Conservation (phyloP, 1,284 basidiomycete genomes). For the Apiotrichum sp. region DNA sequence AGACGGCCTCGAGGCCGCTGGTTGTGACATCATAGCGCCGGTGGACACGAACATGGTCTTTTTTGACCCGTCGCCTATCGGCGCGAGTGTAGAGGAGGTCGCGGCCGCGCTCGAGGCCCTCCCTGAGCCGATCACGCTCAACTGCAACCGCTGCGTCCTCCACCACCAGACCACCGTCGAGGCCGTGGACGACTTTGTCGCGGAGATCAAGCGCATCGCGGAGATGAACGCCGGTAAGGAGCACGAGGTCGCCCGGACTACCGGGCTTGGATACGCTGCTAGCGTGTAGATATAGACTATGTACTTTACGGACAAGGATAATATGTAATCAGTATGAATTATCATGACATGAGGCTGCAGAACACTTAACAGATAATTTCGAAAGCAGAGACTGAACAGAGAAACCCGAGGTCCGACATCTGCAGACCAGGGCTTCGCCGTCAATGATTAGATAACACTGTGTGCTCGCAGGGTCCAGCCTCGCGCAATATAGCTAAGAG, state of each 20-base stretch:
- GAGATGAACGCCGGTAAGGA: neutral
- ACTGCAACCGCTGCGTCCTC: slow-evolving; percentile 60
- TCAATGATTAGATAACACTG: no score
- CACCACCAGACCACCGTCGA: slow-evolving; percentile 77
- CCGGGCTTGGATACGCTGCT: neutral
- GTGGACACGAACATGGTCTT: slow-evolving; percentile 82
- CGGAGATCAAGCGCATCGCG: slow-evolving; percentile 11
- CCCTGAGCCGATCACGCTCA: slow-evolving; percentile 62
- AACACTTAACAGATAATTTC: no score
- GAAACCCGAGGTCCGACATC: no score
- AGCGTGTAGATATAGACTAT: neutral
- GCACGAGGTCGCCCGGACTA: neutral
- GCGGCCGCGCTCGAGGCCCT: slow-evolving; percentile 57
- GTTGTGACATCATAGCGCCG: slow-evolving; percentile 64
- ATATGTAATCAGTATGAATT: neutral
- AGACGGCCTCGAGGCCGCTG: slow-evolving; percentile 65
- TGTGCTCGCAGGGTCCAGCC: no score
- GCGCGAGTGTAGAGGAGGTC: slow-evolving; percentile 61
- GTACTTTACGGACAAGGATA: neutral
- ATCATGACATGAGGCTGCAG: no score
- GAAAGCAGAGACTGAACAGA: no score
- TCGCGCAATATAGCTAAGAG: no score
- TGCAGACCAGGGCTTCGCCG: no score
- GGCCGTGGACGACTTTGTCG: slow-evolving; percentile 53
- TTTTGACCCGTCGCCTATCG: slow-evolving; percentile 62